Conservation (phyloP, 2,329 filamentous ascomycete genomes). For the Talaromyces sp. region DNA sequence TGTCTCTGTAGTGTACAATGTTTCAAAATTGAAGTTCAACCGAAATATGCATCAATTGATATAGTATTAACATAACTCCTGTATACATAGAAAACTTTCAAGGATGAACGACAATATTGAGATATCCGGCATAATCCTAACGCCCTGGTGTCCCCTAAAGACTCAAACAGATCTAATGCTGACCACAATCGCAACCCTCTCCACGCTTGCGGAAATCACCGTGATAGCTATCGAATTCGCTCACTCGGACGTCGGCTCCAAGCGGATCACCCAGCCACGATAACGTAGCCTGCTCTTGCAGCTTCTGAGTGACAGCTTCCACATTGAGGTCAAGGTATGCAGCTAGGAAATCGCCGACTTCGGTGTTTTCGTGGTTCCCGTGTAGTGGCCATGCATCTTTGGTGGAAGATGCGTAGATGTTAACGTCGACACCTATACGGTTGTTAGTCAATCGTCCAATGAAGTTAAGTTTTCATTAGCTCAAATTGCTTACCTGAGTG, state of each 20-base stretch:
- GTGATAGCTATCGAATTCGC: conserved; percentile 44
- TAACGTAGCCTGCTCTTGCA: conserved; percentile 47
- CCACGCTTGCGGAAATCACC: conserved; percentile 38
- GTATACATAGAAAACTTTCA: neutral
- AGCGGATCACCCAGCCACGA: conserved; percentile 43
- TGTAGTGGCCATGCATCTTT: conserved; percentile 60
- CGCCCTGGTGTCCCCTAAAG: neutral
- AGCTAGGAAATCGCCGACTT: conserved; percentile 78
- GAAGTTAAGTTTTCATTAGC: neutral
- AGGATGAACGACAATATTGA: neutral
- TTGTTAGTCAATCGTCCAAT: conserved; percentile 14
- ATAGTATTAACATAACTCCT: neutral
- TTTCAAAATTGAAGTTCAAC: no score
- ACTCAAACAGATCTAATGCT: conserved; percentile 5
- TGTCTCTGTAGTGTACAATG: neutral
- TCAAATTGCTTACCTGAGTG: conserved; percentile 58
- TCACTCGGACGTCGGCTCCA: conserved; percentile 35
- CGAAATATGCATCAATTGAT: neutral
- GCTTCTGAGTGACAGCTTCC: conserved; percentile 69
- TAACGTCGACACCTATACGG: conserved; percentile 75
- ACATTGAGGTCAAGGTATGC: conserved; percentile 79
- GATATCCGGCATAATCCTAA: neutral
- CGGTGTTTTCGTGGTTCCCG: conserved; percentile 93
- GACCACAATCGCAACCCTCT: conserved; percentile 14
- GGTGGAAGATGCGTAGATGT: conserved; percentile 81